Base-by-base conservation (phyloP, 2,329 filamentous ascomycete species). In the Botrytis aclada region DNA sequence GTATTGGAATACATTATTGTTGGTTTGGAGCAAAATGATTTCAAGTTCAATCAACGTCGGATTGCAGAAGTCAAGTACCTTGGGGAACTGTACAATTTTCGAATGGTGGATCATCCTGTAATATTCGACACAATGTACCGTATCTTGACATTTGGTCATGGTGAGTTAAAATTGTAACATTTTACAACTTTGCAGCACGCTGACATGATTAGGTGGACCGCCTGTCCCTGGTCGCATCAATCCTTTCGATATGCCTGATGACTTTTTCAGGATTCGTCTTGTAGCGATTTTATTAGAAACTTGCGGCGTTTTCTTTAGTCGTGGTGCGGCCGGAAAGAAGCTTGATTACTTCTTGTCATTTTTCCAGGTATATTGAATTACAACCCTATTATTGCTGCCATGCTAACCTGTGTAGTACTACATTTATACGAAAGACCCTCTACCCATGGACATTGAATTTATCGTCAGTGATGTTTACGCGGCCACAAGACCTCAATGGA, bases 381-480 rank as follows among this genome's bases (percentile, higher is more conserved):
- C 18, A 37, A 67, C 69, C 43, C n/a, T 37, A 63, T 64, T 61
- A 75, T 79, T 64, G 78, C 75, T 72, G 64, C 74, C 10, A 16
- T 58, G 25, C 62, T n/a, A 66, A 61, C 43, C 45, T n/a, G 76
- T 93, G 29, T 54, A 81, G 88, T 98, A 98, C 82, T 99, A 99
- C 82, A 92, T 98, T 77, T 90, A 92, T 79, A 94, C 93, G 32
- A 99, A 99, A 83, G 90, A 95, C 32, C 87, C 92, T 0, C 83
- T 98, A 56, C 96, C 97, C 0, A 97, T 99, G 93, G 96, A 99
- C 77, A 93, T 98, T 64, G 96, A 99, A 73, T 99, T 99, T 81
- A 90, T 98, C 63, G 89, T 99, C 10, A 95, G 98, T 81, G 96
- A 99, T 81, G 95, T 93, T 0, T 98, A 93, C 82, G 90, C 91